Evolutionary conservation across 257 asterid genomes (phyloP), one percentile per base, ranked within the genome.

Genomic region (Capsicum baccatum): DNA sequence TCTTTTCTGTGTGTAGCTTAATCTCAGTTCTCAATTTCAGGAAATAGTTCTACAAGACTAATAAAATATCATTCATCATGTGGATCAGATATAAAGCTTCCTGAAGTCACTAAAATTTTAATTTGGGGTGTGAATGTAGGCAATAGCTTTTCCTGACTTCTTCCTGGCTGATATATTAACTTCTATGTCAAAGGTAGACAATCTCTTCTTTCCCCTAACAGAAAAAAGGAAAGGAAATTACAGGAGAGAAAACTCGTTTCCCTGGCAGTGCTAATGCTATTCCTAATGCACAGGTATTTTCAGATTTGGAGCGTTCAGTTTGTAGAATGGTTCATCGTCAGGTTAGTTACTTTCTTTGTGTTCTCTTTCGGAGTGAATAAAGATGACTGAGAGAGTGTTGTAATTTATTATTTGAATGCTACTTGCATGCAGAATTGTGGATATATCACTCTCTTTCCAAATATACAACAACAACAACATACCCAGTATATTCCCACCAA

Each of bases 321-420:
- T 95, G 99, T 85, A 93, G 99, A 83, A 97, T 97, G 99, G 94
- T 95, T 88, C 99, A 97, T 88, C 96, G 92, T 82, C 99, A 95
- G 98, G 99, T 95, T 80, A 63, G 84, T 56, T 67, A 64, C 81
- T 84, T 85, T 83, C 17, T 14, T 35, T 66, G 83, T 63, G 59
- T 56, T 86, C 70, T 81, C 44, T 82, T 67, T 14, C 35, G 79
- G 71, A 71, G 6, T 55, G 39, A 63, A 47, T 56, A 63, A 33
- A 79, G 55, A 81, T 50, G 54, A 50, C 9, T 81, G 44, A 62
- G 66, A 33, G 19, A 33, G 8, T 63, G 44, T 26, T 63, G 26
- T 7, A 63, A 63, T 63, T 13, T 13, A 66, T 66, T 35, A 33
- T 33, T 66, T 66, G 35, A 33, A 14, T 66, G 47, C 48, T 66